Evolutionary conservation across 2,329 filamentous ascomycete genomes (phyloP).

Genomic region (Alternaria gansuensis): DNA sequence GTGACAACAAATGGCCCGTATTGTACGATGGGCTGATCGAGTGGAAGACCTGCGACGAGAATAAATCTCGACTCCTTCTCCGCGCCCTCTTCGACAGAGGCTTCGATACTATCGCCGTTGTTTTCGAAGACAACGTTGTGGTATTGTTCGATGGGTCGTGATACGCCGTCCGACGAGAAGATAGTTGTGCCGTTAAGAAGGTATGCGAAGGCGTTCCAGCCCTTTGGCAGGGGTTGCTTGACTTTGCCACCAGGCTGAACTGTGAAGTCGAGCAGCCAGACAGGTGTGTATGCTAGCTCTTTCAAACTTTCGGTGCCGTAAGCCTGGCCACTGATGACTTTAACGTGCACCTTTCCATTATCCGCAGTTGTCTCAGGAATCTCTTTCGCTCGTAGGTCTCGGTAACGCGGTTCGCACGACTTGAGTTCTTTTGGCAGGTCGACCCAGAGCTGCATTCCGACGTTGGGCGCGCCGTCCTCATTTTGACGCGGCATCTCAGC

Average conservation of each 20-base stretch:
- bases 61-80: slow-evolving; percentile 68
- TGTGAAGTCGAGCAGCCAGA: slow-evolving; percentile 91
- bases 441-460: slow-evolving; percentile 95
- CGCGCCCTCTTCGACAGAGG: slow-evolving; percentile 72
- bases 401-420: slow-evolving; percentile 88
- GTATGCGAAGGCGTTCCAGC: slow-evolving; percentile 93
- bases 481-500: slow-evolving; percentile 92
- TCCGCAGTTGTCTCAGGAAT: slow-evolving; percentile 79
- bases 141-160: slow-evolving; percentile 68
- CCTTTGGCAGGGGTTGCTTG: slow-evolving; percentile 75
- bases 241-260: slow-evolving; percentile 82
- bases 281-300: slow-evolving; percentile 93
- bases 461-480: slow-evolving; percentile 76
- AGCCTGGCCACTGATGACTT: slow-evolving; percentile 87
- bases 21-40: slow-evolving; percentile 53
- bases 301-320: slow-evolving; percentile 86
- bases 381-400: slow-evolving; percentile 80
- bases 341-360: slow-evolving; percentile 77
- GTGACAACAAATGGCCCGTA: slow-evolving; percentile 54
- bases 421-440: slow-evolving; percentile 86
- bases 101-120: slow-evolving; percentile 77
- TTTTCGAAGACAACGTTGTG: slow-evolving; percentile 91
- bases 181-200: slow-evolving; percentile 76
- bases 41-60: slow-evolving; percentile 75
- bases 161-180: slow-evolving; percentile 58